These are phyloP conservation scores for Cronartium quercuum DNA, from an alignment of 1,284 basidiomycete species.

Conservation along the genomic window DNA sequence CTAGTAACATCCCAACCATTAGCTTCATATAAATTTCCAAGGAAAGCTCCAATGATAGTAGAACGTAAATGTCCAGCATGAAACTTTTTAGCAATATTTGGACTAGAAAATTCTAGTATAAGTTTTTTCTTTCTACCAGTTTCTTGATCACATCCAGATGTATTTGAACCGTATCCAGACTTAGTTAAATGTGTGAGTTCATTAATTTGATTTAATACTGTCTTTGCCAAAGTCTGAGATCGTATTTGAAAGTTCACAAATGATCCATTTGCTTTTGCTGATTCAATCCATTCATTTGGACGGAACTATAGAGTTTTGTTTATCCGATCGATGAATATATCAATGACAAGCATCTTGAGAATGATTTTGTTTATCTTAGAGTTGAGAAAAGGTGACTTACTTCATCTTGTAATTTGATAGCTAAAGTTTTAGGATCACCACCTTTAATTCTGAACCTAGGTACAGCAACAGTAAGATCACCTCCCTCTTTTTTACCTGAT, in stretches of 20 bases:
- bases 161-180: conserved; percentile 37
- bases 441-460: conserved; percentile 75
- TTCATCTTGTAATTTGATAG: conserved; percentile 64
- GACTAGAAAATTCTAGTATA: conserved; percentile 82
- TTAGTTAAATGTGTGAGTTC: conserved; percentile 58
- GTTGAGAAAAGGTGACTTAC: conserved; percentile 53
- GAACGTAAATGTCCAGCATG: conserved; percentile 94
- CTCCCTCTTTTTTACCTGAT: conserved; percentile 77
- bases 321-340: conserved; percentile 41
- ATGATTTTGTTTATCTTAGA: neutral
- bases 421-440: conserved; percentile 73
- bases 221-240: conserved; percentile 63
- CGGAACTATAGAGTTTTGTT: conserved; percentile 57
- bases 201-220: conserved; percentile 76
- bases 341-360: neutral
- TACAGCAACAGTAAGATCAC: conserved; percentile 82
- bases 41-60: conserved; percentile 94
- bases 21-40: conserved; percentile 83
- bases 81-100: conserved; percentile 98
- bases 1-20: conserved; percentile 86
- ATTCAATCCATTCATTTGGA: conserved; percentile 56
- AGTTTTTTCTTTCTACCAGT: conserved; percentile 62
- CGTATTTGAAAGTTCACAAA: conserved; percentile 78
- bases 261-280: conserved; percentile 63
- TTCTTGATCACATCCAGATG: conserved; percentile 30